Percentiles rank a stretch among this genome's conserved stretches.
These are phyloP conservation scores for Phytophthora kernoviae DNA, from an alignment of 352 stramenopile genomes.

Conservation along the genomic window DNA sequence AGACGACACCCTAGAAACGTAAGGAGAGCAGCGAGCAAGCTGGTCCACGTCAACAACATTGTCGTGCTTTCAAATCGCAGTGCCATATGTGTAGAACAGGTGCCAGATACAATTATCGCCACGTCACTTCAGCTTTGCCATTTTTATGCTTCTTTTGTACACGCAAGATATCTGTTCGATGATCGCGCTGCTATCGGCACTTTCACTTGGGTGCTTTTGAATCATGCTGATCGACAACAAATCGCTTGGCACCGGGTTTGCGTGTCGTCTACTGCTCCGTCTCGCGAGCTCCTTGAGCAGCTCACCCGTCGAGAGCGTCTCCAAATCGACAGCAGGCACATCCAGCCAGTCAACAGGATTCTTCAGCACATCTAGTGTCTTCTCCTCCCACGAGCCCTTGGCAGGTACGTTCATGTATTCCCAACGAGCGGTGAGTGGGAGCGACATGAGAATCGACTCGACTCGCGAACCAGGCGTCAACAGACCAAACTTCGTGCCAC, in stretches of 20 bases:
- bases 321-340: constrained; percentile 71
- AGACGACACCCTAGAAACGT: not conserved
- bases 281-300: constrained; percentile 79
- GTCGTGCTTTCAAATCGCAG: not conserved
- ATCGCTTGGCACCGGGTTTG: not conserved
- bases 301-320: constrained; percentile 72
- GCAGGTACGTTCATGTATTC: constrained; percentile 95
- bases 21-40: too few relatives aligned
- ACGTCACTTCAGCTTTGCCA: constrained; percentile 1
- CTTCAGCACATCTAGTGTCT: constrained; percentile 94
- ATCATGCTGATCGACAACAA: not conserved
- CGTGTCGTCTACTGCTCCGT: constrained; percentile 44
- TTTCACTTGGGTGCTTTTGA: not conserved
- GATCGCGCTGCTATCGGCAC: not conserved
- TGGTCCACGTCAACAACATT: not conserved
- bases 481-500: constrained; percentile 98
- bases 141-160: not conserved
- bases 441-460: constrained; percentile 99
- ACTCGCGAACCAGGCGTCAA: constrained; percentile 96
- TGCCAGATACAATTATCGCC: not conserved
- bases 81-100: not conserved
- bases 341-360: constrained; percentile 95
- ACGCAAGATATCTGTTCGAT: constrained; percentile 1
- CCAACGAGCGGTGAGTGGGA: constrained; percentile 96
- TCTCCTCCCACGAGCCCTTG: constrained; percentile 90